These are phyloP conservation scores for Dryas alaskensis DNA, from an alignment of 306 rosid genomes.

Conservation along the genomic window DNA sequence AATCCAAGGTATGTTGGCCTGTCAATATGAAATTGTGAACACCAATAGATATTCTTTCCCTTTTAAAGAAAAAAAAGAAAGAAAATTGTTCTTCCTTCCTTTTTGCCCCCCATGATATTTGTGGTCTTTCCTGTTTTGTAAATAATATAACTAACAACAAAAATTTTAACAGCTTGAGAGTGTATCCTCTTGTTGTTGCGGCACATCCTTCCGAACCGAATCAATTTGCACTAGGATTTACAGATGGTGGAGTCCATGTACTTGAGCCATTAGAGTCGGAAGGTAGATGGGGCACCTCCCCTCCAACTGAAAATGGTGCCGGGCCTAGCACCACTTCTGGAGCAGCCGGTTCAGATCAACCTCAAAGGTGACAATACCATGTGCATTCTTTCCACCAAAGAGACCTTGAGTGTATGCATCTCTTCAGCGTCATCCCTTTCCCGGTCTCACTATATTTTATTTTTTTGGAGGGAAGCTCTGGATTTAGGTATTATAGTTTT, in stretches of 20 bases:
- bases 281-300: conserved; percentile 95
- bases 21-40: background rate
- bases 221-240: conserved; percentile 91
- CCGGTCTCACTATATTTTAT: conserved; percentile 36
- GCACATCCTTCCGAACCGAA: conserved; percentile 95
- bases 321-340: conserved; percentile 77
- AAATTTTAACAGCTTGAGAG: conserved; percentile 59
- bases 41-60: background rate
- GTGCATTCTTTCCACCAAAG: conserved; percentile 30
- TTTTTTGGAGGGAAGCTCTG: conserved; percentile 54
- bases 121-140: background rate
- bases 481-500: conserved; percentile 53
- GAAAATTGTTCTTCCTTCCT: no score
- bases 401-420: conserved; percentile 40
- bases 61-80: background rate
- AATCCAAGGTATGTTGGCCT: conserved; percentile 66
- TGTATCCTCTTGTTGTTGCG: conserved; percentile 80
- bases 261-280: conserved; percentile 90
- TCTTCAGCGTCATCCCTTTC: conserved; percentile 46
- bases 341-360: conserved; percentile 64
- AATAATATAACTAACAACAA: conserved; percentile 8
- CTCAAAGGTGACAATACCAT: conserved; percentile 59
- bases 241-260: conserved; percentile 87
- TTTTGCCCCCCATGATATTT: background rate
- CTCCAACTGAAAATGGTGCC: conserved; percentile 88